phyloP scores from a whole-genome alignment of 805 yeast genomes.

The Metschnikowia lochheadii region DNA sequence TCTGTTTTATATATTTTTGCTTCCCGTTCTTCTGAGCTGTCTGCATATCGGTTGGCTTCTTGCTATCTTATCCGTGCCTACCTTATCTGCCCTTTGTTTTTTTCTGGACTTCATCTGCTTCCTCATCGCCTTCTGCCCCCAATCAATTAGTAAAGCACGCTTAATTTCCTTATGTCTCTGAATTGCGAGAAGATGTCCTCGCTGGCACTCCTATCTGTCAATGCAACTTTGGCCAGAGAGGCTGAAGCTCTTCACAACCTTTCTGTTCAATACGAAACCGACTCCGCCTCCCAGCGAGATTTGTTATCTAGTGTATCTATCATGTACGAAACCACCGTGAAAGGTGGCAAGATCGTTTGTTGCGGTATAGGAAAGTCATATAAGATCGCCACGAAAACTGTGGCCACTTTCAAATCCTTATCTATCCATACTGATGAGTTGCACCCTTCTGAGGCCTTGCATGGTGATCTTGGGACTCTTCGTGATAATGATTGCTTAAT shows the following conservation, averaged over 20 bases:
- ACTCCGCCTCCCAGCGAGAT: conserved; percentile 44
- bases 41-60: background rate
- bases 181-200: conserved; percentile 12
- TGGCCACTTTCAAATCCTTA: conserved; percentile 78
- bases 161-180: conserved; percentile 1
- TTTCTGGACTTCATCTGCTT: background rate
- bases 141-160: background rate
- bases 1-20: too few species aligned
- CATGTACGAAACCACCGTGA: conserved; percentile 23
- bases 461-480: conserved; percentile 81
- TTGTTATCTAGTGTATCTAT: conserved; percentile 41
- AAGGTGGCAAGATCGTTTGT: conserved; percentile 66
- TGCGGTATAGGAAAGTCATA: conserved; percentile 84
- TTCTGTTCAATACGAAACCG: conserved; percentile 41
- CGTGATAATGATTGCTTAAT: conserved; percentile 55
- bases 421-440: conserved; percentile 62
- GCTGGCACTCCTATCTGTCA: conserved; percentile 31
- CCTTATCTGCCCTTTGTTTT: too few species aligned
- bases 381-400: conserved; percentile 73
- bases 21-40: background rate
- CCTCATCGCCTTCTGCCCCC: background rate
- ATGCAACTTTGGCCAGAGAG: conserved; percentile 42
- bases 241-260: conserved; percentile 45
- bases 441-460: conserved; percentile 86
- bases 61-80: too few species aligned